phyloP scores from a whole-genome alignment of 345 rosid genomes.

The Murraya koenigii region DNA sequence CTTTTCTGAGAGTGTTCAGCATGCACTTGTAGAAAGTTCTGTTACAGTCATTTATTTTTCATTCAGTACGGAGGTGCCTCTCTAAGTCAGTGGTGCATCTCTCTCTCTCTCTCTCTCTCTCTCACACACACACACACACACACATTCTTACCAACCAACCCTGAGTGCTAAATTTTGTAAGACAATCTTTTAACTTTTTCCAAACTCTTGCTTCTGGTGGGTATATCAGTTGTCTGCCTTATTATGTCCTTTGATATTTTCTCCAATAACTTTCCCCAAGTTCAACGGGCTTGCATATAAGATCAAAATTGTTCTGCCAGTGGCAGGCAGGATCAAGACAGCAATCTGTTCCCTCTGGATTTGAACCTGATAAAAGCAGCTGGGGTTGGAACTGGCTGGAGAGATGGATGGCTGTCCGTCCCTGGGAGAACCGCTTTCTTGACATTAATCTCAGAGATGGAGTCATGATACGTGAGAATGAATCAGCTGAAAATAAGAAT shows the following conservation, averaged over 20 bases:
- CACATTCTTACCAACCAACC: slow-evolving; percentile 8
- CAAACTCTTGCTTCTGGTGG: neutral
- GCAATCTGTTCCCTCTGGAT: slow-evolving; percentile 55
- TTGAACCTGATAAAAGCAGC: slow-evolving; percentile 92
- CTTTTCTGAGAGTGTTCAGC: neutral
- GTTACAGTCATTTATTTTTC: neutral
- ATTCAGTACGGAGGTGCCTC: neutral
- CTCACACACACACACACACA: too few species aligned
- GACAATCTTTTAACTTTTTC: neutral
- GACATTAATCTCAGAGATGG: slow-evolving; percentile 86
- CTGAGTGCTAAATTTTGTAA: too few species aligned
- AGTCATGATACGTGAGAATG: slow-evolving; percentile 53
- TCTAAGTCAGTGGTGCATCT: neutral
- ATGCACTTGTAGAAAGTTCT: neutral
- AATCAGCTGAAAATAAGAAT: slow-evolving; percentile 38
- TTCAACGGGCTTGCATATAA: neutral
- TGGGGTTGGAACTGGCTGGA: slow-evolving; percentile 99
- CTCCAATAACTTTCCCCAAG: neutral
- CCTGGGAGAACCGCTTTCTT: slow-evolving; percentile 98
- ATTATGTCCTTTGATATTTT: neutral
- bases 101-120: neutral
- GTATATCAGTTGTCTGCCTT: neutral
- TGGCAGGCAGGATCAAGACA: slow-evolving; percentile 97
- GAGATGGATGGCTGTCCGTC: slow-evolving; percentile 99
- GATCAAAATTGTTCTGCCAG: slow-evolving; percentile 37